Percentiles rank a stretch among this genome's conserved stretches.
Conservation (phyloP, 2,329 filamentous ascomycete species). For the Esteya vermicola region DNA sequence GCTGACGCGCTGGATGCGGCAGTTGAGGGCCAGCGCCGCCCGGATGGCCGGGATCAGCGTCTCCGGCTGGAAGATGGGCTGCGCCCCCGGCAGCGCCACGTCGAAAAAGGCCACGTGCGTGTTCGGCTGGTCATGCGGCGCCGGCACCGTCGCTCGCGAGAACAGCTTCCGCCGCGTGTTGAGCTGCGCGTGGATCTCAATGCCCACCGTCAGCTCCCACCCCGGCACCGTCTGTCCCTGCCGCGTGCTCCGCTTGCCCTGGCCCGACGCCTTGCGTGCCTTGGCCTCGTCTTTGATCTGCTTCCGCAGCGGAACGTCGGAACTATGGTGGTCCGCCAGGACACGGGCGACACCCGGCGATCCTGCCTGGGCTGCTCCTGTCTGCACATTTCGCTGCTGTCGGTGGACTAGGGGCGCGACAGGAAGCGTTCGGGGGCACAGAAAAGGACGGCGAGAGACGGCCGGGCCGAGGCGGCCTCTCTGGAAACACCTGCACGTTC, state of each 20-base stretch:
- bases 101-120: slow-evolving; percentile 84
- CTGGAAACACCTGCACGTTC: neutral
- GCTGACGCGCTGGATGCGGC: slow-evolving; percentile 61
- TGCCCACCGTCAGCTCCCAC: slow-evolving; percentile 91
- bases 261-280: slow-evolving; percentile 28
- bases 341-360: slow-evolving; percentile 17
- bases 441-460: neutral
- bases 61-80: slow-evolving; percentile 71
- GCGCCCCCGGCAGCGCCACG: slow-evolving; percentile 73
- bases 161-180: slow-evolving; percentile 86
- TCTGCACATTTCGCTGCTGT: neutral
- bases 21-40: slow-evolving; percentile 73
- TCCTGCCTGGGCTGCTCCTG: neutral
- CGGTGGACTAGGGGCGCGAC: neutral
- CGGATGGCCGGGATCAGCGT: slow-evolving; percentile 81
- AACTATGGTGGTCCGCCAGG: no score
- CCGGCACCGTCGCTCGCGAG: slow-evolving; percentile 49
- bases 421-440: neutral
- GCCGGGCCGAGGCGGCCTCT: neutral
- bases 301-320: slow-evolving; percentile 57
- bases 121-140: slow-evolving; percentile 55
- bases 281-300: slow-evolving; percentile 55
- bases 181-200: slow-evolving; percentile 94
- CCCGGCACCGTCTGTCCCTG: slow-evolving; percentile 39
- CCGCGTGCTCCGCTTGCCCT: slow-evolving; percentile 29